Conservation (phyloP, 805 yeast genomes). For the Saturnispora dispora region DNA sequence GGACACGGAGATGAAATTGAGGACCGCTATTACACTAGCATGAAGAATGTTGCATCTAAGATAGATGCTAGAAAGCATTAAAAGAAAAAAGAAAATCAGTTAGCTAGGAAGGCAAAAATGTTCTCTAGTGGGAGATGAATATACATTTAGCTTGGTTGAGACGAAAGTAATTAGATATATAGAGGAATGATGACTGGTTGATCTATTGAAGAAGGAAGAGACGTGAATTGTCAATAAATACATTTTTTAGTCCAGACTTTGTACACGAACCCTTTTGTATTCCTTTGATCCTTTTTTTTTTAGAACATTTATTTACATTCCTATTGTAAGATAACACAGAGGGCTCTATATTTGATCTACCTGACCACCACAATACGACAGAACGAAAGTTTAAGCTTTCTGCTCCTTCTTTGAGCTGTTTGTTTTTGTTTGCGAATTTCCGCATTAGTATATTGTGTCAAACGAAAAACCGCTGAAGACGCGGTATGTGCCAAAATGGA, state of each 20-base stretch:
- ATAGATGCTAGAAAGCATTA: conserved; percentile 7
- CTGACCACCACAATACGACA: not conserved
- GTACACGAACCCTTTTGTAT: not conserved
- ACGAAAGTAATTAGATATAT: too few species aligned
- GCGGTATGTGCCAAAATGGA: not conserved
- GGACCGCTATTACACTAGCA: conserved; percentile 47
- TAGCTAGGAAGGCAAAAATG: not conserved
- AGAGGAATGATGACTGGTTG: not conserved
- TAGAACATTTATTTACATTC: too few species aligned
- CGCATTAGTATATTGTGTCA: not conserved
- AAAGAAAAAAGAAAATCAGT: not conserved
- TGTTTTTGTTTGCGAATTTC: not conserved
- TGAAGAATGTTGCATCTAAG: conserved; percentile 27
- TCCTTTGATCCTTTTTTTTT: not conserved
- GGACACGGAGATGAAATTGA: conserved; percentile 67
- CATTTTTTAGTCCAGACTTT: too few species aligned
- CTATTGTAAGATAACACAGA: not conserved
- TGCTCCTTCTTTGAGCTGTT: not conserved
- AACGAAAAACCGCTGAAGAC: not conserved
- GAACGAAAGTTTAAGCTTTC: not conserved
- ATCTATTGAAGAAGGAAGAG: not conserved
- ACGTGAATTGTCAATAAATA: too few species aligned
- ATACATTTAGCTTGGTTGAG: not conserved
- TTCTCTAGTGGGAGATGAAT: not conserved
- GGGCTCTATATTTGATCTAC: not conserved